phyloP scores from a whole-genome alignment of 75 land plant species.

The Pseudotsuga menziesii region DNA sequence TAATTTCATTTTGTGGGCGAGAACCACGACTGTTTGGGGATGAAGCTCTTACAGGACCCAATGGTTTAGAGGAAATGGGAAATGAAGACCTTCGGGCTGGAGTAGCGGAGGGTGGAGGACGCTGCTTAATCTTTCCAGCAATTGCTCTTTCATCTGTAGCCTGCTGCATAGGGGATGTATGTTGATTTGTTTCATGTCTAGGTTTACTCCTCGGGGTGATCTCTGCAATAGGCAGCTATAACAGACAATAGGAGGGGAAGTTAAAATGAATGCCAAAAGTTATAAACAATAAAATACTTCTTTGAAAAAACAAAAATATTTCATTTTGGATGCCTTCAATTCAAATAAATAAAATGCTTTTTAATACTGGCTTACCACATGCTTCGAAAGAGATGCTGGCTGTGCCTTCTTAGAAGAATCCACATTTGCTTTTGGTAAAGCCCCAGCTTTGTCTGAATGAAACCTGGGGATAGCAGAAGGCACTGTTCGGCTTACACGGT shows the following conservation, averaged over 20 bases:
- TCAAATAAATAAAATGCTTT: background rate
- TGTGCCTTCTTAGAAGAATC: conserved; percentile 32
- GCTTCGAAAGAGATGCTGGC: conserved; percentile 23
- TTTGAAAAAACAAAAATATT: background rate
- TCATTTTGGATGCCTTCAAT: background rate
- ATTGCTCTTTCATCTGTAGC: conserved; percentile 27
- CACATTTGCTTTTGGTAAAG: conserved; percentile 17
- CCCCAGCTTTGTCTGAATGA: conserved; percentile 24
- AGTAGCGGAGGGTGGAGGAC: conserved; percentile 21
- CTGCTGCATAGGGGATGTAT: conserved; percentile 20
- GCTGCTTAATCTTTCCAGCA: conserved; percentile 23
- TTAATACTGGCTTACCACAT: conserved; percentile 29
- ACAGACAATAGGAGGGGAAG: background rate
- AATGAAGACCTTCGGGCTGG: conserved; percentile 27
- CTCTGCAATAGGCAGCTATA: conserved; percentile 42
- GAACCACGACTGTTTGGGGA: conserved; percentile 7
- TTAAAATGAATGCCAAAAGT: conserved; percentile 1
- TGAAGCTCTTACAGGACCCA: conserved; percentile 15
- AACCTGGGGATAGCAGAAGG: conserved; percentile 23
- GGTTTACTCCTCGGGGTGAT: conserved; percentile 42
- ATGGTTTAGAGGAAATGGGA: conserved; percentile 24
- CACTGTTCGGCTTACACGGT: conserved; percentile 16
- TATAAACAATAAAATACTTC: background rate
- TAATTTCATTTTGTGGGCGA: conserved; percentile 5
- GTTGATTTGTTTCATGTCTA: conserved; percentile 32